phyloP scores from a whole-genome alignment of 2,329 filamentous ascomycete genomes.

The Aspergillus sp. region DNA sequence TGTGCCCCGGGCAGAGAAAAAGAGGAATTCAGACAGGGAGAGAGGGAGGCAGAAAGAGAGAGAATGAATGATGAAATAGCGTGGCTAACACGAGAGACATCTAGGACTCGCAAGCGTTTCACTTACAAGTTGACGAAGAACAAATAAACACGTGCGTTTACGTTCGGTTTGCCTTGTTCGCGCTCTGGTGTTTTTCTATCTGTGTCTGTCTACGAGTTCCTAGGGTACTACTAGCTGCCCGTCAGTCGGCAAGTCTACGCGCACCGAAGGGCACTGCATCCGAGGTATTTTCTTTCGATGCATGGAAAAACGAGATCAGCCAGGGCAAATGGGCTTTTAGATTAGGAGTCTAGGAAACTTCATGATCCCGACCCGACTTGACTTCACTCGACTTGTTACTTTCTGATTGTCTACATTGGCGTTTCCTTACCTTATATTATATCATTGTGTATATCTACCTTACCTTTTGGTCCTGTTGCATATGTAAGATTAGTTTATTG shows the following conservation, averaged over 20 bases:
- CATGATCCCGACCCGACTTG: not conserved
- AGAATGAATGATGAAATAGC: too few relatives aligned
- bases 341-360: not conserved
- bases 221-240: not conserved
- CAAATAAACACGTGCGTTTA: conserved; percentile 47
- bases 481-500: conserved; percentile 7
- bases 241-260: not conserved
- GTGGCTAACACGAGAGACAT: not conserved
- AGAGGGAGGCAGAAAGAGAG: not conserved
- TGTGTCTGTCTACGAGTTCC: not conserved
- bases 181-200: not conserved
- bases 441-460: conserved; percentile 12
- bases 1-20: not conserved
- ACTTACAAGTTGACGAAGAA: conserved; percentile 71
- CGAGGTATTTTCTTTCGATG: too few relatives aligned
- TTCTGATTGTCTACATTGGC: not conserved
- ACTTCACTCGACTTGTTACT: not conserved
- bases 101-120: conserved; percentile 67
- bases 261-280: too few relatives aligned
- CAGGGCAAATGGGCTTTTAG: not conserved
- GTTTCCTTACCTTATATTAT: conserved; percentile 1
- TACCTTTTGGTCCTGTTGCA: not conserved
- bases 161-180: not conserved
- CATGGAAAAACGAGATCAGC: not conserved
- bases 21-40: too few relatives aligned